A percentile compares a stretch with the other conserved stretches of the same genome.
These are phyloP conservation scores for Venturia effusa DNA, from an alignment of 2,329 filamentous ascomycete genomes.

Conservation along the genomic window DNA sequence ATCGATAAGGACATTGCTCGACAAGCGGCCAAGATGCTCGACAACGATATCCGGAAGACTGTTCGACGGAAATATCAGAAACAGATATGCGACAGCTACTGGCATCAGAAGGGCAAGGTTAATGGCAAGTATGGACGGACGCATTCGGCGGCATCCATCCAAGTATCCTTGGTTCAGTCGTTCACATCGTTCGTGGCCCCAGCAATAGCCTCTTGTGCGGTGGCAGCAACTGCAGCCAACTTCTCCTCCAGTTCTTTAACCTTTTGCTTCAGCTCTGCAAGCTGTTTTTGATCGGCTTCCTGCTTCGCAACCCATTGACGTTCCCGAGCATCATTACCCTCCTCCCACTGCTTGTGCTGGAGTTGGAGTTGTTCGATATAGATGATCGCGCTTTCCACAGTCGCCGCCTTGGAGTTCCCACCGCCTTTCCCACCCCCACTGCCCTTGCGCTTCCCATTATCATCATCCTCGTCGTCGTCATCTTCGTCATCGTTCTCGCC, in stretches of 20 bases:
- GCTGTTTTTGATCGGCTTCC: conserved; percentile 36
- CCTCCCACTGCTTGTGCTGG: conserved; percentile 56
- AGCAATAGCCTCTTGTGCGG: background rate
- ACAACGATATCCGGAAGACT: background rate
- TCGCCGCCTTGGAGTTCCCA: conserved; percentile 79
- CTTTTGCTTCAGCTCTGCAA: conserved; percentile 22
- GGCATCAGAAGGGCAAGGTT: background rate
- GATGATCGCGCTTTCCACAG: conserved; percentile 92
- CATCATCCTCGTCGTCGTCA: conserved; percentile 8
- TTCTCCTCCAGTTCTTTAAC: background rate
- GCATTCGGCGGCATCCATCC: background rate
- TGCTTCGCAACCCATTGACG: conserved; percentile 55
- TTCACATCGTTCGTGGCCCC: background rate
- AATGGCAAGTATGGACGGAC: background rate
- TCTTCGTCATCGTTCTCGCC: conserved; percentile 6
- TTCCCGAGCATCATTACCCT: conserved; percentile 34
- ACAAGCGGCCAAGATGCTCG: background rate
- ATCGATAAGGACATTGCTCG: background rate
- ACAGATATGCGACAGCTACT: background rate
- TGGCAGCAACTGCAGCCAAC: background rate
- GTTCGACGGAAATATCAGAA: background rate
- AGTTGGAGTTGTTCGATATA: conserved; percentile 81
- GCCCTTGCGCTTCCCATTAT: background rate
- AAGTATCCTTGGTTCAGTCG: background rate
- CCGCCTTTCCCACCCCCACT: conserved; percentile 29